Evolutionary conservation across 129 eudicot species (phyloP).

Genomic region (Flaveria brownii): DNA sequence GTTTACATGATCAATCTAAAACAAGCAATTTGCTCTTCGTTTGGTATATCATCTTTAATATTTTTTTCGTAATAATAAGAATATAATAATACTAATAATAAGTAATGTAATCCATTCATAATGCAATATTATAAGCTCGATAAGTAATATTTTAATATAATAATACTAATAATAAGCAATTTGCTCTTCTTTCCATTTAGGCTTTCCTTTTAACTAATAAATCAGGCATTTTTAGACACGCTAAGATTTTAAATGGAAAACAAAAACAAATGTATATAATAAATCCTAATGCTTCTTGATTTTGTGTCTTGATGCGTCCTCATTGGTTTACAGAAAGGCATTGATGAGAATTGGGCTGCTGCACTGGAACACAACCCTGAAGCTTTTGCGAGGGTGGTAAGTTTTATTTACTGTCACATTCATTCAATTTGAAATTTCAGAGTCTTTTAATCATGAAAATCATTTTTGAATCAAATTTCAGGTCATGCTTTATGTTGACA

Average conservation of each 20-base stretch:
- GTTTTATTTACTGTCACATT: constrained; percentile 8
- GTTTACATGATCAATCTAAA: not conserved
- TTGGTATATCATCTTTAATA: not conserved
- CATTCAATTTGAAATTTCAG: not conserved
- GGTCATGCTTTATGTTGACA: constrained; percentile 97
- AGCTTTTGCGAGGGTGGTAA: constrained; percentile 94
- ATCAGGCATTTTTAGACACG: not conserved
- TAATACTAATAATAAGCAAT: too few relatives aligned
- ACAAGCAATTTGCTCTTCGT: not conserved
- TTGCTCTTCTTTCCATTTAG: not conserved
- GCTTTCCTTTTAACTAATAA: not conserved
- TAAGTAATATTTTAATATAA: too few relatives aligned
- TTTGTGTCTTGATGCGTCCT: constrained; percentile 15
- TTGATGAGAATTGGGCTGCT: constrained; percentile 96
- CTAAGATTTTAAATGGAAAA: not conserved
- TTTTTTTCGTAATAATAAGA: too few relatives aligned
- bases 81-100: constrained; percentile 3
- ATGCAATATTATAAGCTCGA: too few relatives aligned
- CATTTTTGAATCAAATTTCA: constrained; percentile 27
- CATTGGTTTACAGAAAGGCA: constrained; percentile 65
- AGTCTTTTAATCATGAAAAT: not conserved
- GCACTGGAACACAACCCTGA: constrained; percentile 97
- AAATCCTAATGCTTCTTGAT: constrained; percentile 8
- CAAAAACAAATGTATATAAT: not conserved
- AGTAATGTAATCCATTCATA: too few relatives aligned